Evolutionary conservation across 202 grass and related monocot genomes (phyloP), one percentile per base, ranked within the genome.

Genomic region (Carex sylvatica): DNA sequence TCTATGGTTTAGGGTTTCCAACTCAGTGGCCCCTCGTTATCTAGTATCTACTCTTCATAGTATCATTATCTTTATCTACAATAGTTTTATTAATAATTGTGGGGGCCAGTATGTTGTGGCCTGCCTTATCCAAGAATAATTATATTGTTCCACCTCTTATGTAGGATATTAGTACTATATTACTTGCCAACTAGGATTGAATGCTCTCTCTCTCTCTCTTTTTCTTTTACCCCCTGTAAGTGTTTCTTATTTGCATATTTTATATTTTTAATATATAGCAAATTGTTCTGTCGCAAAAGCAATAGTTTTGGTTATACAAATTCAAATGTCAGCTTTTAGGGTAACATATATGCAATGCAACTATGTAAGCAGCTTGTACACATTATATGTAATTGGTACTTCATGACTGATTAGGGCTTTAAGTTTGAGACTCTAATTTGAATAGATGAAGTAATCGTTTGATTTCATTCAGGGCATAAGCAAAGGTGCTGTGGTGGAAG

Each of bases 401-500:
- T 65, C 11, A 12, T 82, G 46, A 55, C 26, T 82, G 24, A 67
- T 30, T 62, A 18, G 14, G 70, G 49, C 14, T 75, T 75, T 75
- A 30, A 75, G 13, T 54, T 54, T 75, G 70, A n/a, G 23, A 24
- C 46, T 69, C 18, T 54, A 54, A 31, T 54, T 53, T 54, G 12
- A 74, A 4, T 74, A 4, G 12, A 26, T 73, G 19, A 24, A 73
- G n/a, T 51, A 73, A 80, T 46, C 14, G 6, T 82, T 18, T 82
- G 13, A 36, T 64, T 51, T 59, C 28, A 9, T 77, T 31, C 18
- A 97, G 94, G 89, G 92, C 6, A 69, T 90, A 81, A 87, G 91
- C 26, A 97, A 94, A 88, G 89, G 94, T 60, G 54, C 72, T 2
- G 87, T 82, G 7, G 91, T 92, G 61, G 65, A 81, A 26, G 85